Evolutionary conservation across 805 yeast genomes (phyloP).

Genomic region (Starmerella tilneyi): DNA sequence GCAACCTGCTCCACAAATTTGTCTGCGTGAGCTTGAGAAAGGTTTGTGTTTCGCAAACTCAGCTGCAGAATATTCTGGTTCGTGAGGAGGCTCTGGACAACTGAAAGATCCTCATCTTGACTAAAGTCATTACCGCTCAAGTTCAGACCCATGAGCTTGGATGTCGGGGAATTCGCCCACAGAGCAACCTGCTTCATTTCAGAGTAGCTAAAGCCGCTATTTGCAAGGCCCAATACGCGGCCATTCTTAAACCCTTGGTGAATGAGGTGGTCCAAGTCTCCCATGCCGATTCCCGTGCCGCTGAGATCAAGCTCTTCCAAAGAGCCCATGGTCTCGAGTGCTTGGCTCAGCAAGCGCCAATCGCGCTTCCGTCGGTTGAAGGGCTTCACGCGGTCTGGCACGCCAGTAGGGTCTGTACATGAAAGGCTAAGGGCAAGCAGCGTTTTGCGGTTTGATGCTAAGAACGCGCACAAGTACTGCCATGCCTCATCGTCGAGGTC

Average conservation of each 20-base stretch:
- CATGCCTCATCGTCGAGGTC: constrained; percentile 64
- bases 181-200: constrained; percentile 48
- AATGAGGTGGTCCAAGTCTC: constrained; percentile 47
- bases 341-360: constrained; percentile 68
- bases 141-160: constrained; percentile 59
- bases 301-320: constrained; percentile 69
- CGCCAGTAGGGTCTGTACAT: constrained; percentile 23
- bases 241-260: constrained; percentile 50
- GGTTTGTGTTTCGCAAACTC: constrained; percentile 36
- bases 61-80: constrained; percentile 46
- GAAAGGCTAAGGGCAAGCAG: constrained; percentile 27
- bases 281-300: constrained; percentile 51
- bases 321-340: constrained; percentile 59
- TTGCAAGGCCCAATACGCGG: constrained; percentile 63
- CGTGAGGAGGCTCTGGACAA: constrained; percentile 24
- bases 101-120: constrained; percentile 24
- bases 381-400: constrained; percentile 19
- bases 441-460: constrained; percentile 44
- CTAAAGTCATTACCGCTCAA: constrained; percentile 65
- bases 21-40: constrained; percentile 15
- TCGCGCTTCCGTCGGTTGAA: constrained; percentile 61
- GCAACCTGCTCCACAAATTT: constrained; percentile 29
- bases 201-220: constrained; percentile 50
- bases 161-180: constrained; percentile 43
- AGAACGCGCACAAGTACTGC: constrained; percentile 66